These are phyloP conservation scores for Wallacemonas collosoma DNA, from an alignment of 208 protist species.

Conservation along the genomic window DNA sequence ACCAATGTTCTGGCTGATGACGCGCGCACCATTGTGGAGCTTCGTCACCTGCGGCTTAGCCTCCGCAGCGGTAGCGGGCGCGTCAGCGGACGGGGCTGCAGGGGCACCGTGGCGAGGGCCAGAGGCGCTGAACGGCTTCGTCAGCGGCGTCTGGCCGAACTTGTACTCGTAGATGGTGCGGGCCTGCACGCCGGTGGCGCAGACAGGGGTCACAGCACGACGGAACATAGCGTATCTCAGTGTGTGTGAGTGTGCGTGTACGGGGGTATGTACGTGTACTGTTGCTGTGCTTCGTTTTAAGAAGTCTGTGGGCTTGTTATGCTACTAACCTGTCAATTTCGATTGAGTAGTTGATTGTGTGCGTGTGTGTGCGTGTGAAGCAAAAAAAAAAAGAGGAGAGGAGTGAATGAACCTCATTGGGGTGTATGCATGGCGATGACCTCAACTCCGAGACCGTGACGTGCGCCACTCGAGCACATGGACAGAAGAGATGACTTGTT, in stretches of 20 bases:
- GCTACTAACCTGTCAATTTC: neutral
- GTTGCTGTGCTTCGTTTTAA: too few relatives aligned
- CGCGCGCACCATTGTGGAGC: conserved; percentile 78
- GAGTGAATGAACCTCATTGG: neutral
- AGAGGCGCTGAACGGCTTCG: conserved; percentile 32
- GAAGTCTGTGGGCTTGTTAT: neutral
- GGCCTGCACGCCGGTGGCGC: conserved; percentile 27
- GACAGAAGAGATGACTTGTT: too few relatives aligned
- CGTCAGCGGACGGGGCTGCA: neutral
- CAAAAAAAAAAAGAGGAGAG: conserved; percentile 7
- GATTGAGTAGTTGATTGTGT: too few relatives aligned
- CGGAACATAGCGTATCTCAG: conserved; percentile 45
- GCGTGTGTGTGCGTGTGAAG: neutral
- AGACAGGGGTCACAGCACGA: conserved; percentile 30
- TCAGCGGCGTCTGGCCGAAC: conserved; percentile 69
- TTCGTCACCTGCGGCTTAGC: conserved; percentile 69
- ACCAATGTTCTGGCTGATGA: conserved; percentile 78
- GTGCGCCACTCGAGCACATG: too few relatives aligned
- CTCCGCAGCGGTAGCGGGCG: neutral
- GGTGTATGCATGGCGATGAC: too few relatives aligned
- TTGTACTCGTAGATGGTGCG: conserved; percentile 80
- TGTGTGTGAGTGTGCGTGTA: neutral
- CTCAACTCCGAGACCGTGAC: too few relatives aligned
- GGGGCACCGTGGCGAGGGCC: conserved; percentile 1
- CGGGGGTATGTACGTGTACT: too few relatives aligned